Evolutionary conservation across 2,329 filamentous ascomycete genomes (phyloP).

Genomic region (Cyphellophora attinorum): DNA sequence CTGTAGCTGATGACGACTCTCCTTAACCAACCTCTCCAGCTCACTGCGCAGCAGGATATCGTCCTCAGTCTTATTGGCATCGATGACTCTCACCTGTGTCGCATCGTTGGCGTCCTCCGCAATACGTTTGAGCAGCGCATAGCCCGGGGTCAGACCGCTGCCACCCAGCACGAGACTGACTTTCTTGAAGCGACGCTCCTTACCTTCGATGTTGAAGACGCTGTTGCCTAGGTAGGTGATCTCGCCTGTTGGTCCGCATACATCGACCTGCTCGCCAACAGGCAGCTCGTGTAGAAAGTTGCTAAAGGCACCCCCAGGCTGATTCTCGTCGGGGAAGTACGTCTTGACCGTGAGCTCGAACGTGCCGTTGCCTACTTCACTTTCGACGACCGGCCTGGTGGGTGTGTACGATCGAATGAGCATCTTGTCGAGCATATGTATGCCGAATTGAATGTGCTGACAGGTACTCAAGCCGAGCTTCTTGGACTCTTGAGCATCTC

Average conservation of each 20-base stretch:
- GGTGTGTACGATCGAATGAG: constrained; percentile 44
- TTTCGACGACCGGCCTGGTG: constrained; percentile 32
- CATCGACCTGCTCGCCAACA: constrained; percentile 39
- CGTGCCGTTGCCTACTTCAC: constrained; percentile 32
- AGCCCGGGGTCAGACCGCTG: constrained; percentile 63
- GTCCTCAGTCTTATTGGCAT: constrained; percentile 54
- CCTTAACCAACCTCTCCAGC: constrained; percentile 40
- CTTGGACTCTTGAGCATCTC: constrained; percentile 15
- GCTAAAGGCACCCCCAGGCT: constrained; percentile 45
- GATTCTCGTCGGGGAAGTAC: constrained; percentile 37
- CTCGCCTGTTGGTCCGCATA: constrained; percentile 42
- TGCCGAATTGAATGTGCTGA: constrained; percentile 45
- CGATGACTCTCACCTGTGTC: constrained; percentile 56
- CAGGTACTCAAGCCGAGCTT: constrained; percentile 40
- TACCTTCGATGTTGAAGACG: constrained; percentile 35
- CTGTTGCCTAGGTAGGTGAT: constrained; percentile 41
- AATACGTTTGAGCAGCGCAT: constrained; percentile 54
- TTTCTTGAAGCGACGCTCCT: constrained; percentile 31
- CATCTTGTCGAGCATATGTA: constrained; percentile 43
- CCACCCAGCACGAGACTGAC: constrained; percentile 62
- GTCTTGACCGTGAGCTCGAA: constrained; percentile 44
- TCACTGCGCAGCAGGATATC: constrained; percentile 52
- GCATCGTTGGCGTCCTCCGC: constrained; percentile 50
- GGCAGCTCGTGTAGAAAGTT: constrained; percentile 44
- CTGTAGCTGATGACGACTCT: constrained; percentile 29